phyloP scores from a whole-genome alignment of 148 eudicot genomes.

The Arctostaphylos glauca region DNA sequence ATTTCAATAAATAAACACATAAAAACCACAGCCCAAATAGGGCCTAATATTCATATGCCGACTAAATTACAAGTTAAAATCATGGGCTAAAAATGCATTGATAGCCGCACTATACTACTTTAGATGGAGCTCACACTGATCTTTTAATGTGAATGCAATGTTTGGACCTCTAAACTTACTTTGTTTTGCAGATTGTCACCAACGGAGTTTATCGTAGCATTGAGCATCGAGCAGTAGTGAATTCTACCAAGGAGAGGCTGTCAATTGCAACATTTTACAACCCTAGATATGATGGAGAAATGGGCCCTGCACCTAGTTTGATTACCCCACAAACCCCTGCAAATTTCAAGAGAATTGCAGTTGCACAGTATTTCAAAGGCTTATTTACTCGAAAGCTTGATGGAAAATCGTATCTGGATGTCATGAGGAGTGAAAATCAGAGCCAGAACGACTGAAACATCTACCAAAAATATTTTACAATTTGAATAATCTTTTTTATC shows the following conservation, averaged over 20 bases:
- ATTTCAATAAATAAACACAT: too few species aligned
- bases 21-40: too few species aligned
- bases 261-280: constrained; percentile 28
- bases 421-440: constrained; percentile 13
- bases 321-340: constrained; percentile 19
- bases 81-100: not conserved
- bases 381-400: constrained; percentile 16
- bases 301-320: constrained; percentile 23
- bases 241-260: constrained; percentile 5
- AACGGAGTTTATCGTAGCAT: not conserved
- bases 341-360: constrained; percentile 15
- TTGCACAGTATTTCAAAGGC: constrained; percentile 17
- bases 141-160: not conserved
- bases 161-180: not conserved
- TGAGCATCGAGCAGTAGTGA: constrained; percentile 3
- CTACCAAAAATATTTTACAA: not conserved
- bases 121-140: not conserved
- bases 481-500: not conserved
- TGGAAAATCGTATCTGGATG: constrained; percentile 30
- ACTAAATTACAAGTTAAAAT: too few species aligned
- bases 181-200: not conserved
- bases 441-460: not conserved
- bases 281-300: constrained; percentile 15
- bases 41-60: too few species aligned
- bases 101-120: not conserved